These are phyloP conservation scores for Fremontodendron californicum DNA, from an alignment of 345 rosid genomes.

Conservation along the genomic window DNA sequence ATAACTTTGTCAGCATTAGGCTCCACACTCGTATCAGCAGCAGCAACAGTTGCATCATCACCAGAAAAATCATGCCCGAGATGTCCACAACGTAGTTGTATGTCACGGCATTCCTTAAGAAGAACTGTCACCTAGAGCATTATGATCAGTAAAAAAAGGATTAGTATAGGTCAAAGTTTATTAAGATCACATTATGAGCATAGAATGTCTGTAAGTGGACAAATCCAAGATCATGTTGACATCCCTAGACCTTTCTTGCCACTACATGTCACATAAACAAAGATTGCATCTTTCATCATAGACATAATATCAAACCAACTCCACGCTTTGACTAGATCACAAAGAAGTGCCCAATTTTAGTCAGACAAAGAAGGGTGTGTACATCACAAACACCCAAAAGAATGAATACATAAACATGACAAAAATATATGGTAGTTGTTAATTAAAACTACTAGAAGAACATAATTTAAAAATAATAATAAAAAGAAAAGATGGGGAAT, in stretches of 20 bases:
- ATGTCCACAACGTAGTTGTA: slow-evolving; percentile 86
- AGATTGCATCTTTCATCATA: background rate
- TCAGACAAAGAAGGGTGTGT: background rate
- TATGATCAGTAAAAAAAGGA: slow-evolving; percentile 12
- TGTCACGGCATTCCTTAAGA: slow-evolving; percentile 90
- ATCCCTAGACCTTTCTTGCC: background rate
- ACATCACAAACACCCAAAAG: background rate
- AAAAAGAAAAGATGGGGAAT: background rate
- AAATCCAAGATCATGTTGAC: background rate
- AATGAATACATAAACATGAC: background rate
- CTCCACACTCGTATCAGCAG: slow-evolving; percentile 46
- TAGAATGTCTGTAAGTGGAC: background rate
- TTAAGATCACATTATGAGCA: background rate
- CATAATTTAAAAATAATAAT: background rate
- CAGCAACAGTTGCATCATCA: slow-evolving; percentile 31
- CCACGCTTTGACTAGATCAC: background rate
- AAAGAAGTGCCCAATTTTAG: background rate
- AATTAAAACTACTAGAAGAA: background rate
- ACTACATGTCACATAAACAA: background rate
- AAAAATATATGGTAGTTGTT: background rate
- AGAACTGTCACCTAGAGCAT: slow-evolving; percentile 73
- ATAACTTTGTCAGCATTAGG: slow-evolving; percentile 66
- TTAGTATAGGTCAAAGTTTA: background rate
- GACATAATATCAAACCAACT: background rate
- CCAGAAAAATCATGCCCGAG: slow-evolving; percentile 38